phyloP scores from a whole-genome alignment of 1,284 basidiomycete genomes.

The Malassezia sp. region DNA sequence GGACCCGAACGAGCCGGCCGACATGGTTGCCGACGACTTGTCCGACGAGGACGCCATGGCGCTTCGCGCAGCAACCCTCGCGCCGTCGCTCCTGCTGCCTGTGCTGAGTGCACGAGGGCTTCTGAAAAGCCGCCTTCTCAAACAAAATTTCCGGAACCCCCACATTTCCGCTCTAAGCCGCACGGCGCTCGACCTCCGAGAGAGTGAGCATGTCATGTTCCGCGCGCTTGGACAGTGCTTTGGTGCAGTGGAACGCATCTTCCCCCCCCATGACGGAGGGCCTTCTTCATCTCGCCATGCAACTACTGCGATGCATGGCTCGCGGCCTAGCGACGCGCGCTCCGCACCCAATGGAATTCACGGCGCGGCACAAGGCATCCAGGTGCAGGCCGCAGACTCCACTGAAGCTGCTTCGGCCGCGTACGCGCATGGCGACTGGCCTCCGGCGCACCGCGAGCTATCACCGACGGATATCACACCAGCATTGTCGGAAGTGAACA shows the following conservation, averaged over 20 bases:
- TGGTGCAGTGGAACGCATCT: constrained; percentile 31
- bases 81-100: constrained; percentile 39
- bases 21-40: constrained; percentile 5
- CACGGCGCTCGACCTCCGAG: constrained; percentile 42
- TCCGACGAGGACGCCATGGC: neutral
- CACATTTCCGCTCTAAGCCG: constrained; percentile 41
- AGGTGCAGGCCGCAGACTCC: no score
- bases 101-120: constrained; percentile 33
- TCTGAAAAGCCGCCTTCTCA: constrained; percentile 38
- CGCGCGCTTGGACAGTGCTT: constrained; percentile 39
- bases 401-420: no score
- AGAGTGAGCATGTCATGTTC: constrained; percentile 38
- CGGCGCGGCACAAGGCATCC: no score
- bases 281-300: no score
- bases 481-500: constrained; percentile 34
- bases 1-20: neutral
- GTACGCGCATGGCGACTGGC: no score
- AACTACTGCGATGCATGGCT: no score
- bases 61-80: constrained; percentile 16
- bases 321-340: no score
- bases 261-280: no score
- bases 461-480: constrained; percentile 22
- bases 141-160: constrained; percentile 43
- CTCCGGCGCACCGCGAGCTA: no score
- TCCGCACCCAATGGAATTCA: no score